Conservation (phyloP, 148 eudicot genomes). For the Limonium bicolor region DNA sequence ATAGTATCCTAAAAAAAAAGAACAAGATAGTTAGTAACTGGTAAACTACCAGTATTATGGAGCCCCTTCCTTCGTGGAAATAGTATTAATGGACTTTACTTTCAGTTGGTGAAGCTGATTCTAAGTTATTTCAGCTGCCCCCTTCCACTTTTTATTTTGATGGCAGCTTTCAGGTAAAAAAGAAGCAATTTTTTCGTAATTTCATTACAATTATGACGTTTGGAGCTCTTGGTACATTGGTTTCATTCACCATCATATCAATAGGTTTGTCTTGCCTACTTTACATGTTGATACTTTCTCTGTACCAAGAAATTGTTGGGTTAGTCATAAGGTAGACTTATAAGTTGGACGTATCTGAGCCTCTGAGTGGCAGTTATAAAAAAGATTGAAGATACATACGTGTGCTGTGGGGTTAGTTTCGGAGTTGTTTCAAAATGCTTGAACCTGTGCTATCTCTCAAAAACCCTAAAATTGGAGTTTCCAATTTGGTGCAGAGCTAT, state of each 20-base stretch:
- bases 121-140: neutral
- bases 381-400: too few relatives aligned
- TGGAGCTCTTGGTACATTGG: constrained; percentile 17
- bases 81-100: neutral
- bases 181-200: constrained; percentile 20
- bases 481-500: constrained; percentile 46
- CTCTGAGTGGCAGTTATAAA: too few relatives aligned
- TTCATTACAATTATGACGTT: constrained; percentile 13
- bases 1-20: neutral
- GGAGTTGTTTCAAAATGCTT: too few relatives aligned
- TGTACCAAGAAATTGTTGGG: too few relatives aligned
- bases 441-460: too few relatives aligned
- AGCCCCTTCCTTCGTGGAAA: too few relatives aligned
- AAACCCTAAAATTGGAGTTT: too few relatives aligned
- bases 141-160: neutral
- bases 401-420: too few relatives aligned
- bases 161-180: constrained; percentile 19
- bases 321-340: too few relatives aligned
- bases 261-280: constrained; percentile 7
- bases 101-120: neutral
- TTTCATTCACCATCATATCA: constrained; percentile 16
- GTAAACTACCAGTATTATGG: too few relatives aligned
- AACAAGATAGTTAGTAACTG: too few relatives aligned
- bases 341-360: too few relatives aligned
- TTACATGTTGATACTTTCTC: neutral